Base-by-base conservation (phyloP, 2,329 filamentous ascomycete species). In the Dothidotthia symphoricarpi region DNA sequence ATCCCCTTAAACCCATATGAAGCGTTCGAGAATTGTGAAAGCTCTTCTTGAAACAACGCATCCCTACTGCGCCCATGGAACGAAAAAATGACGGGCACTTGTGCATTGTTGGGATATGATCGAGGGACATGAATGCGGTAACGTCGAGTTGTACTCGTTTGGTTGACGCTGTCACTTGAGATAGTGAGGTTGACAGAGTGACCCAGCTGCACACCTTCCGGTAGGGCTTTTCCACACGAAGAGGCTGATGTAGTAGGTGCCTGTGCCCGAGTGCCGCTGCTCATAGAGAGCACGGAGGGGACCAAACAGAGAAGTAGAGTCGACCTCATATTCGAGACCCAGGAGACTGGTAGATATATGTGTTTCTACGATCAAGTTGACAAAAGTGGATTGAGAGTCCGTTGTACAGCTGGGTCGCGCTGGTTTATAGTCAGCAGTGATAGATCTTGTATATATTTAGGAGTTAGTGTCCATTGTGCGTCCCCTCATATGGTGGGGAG, bases 1-100 rank as follows among this genome's bases (percentile, higher is more conserved):
- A 76, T 68, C 3, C 68, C 69, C 16, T 74, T 39, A 8, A 68
- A 64, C 19, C 74, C 74, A 41, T 68, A 68, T 1, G 55, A 52
- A 11, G 67, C 54, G 33, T 73, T 70, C 22, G 69, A 71, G 50
- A 76, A 74, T 30, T 69, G 66, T 6, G 72, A 70, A 3, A 75
- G 61, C 3, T 53, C 40, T 45, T 71, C 67, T 45, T 75, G 64
- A 7, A 63, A 59, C 26, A 56, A 46, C 26, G 66, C 63, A 19
- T 60, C 57, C 33, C 68, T 64, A 13, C 46, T 51, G 4, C 68
- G 63, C 4, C 73, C 74, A 39, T 76, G 73, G 47, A 69, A 76
- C 5, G 74, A 74, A 24, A 77, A 59, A 24, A 75, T 72, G 17
- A 77, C 37, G 1, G 71, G 66, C 0, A 65, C 54, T 2, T 69